phyloP scores from a whole-genome alignment of 2,329 filamentous ascomycete species.

The Xylaria sp. region DNA sequence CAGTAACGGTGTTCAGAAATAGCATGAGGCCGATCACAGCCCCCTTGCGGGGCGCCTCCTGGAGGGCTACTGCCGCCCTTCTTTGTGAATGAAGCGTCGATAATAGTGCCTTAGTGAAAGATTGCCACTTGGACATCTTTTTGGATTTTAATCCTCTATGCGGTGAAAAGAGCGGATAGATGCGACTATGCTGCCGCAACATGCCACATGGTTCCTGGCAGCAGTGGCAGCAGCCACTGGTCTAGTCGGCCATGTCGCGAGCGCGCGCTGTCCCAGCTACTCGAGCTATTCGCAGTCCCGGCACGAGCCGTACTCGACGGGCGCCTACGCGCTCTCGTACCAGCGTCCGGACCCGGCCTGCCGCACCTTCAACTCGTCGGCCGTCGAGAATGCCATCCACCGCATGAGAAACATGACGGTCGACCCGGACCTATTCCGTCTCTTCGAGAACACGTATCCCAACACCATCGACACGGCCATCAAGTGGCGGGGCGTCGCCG shows the following conservation, averaged over 20 bases:
- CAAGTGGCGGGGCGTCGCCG: slow-evolving; percentile 75
- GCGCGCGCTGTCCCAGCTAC: slow-evolving; percentile 47
- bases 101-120: slow-evolving; percentile 8
- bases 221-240: slow-evolving; percentile 13
- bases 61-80: neutral
- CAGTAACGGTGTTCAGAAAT: slow-evolving; percentile 8
- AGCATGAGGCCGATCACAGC: slow-evolving; percentile 5
- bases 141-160: slow-evolving; percentile 2
- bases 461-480: slow-evolving; percentile 87
- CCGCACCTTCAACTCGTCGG: slow-evolving; percentile 76
- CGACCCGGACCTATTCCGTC: slow-evolving; percentile 74
- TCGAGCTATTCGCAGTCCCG: slow-evolving; percentile 45
- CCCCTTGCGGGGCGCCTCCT: neutral
- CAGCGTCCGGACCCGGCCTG: slow-evolving; percentile 72
- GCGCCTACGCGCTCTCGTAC: slow-evolving; percentile 49
- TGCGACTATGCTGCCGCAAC: slow-evolving; percentile 27
- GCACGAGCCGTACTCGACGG: slow-evolving; percentile 49
- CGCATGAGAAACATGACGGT: slow-evolving; percentile 54
- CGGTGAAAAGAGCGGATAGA: slow-evolving; percentile 5
- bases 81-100: slow-evolving; percentile 1
- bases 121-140: neutral
- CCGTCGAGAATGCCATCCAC: slow-evolving; percentile 75
- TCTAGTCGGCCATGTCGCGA: slow-evolving; percentile 24
- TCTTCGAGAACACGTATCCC: slow-evolving; percentile 86
- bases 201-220: slow-evolving; percentile 24